These are phyloP conservation scores for Brettanomyces nanus DNA, from an alignment of 805 yeast species.

Conservation along the genomic window DNA sequence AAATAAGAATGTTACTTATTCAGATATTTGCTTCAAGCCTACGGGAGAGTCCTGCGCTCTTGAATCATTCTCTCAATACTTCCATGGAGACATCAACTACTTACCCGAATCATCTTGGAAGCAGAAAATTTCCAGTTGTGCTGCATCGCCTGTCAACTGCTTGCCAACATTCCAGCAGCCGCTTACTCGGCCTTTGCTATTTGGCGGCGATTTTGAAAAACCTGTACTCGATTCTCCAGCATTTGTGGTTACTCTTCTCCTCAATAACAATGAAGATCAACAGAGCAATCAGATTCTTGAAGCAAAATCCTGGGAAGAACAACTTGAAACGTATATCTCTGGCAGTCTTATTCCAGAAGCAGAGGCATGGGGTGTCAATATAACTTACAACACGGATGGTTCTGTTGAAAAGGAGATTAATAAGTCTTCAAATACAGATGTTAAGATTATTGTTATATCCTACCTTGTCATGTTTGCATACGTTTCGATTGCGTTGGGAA, in stretches of 20 bases:
- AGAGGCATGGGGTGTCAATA: slow-evolving; percentile 41
- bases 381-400: slow-evolving; percentile 74
- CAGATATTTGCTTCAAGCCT: slow-evolving; percentile 79
- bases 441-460: slow-evolving; percentile 59
- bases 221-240: slow-evolving; percentile 55
- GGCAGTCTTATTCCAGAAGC: slow-evolving; percentile 36
- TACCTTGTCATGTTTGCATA: slow-evolving; percentile 82
- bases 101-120: slow-evolving; percentile 50
- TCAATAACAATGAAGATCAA: slow-evolving; percentile 45
- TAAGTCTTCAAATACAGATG: slow-evolving; percentile 74
- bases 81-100: slow-evolving; percentile 49
- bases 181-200: slow-evolving; percentile 58
- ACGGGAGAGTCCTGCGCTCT: slow-evolving; percentile 71
- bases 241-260: slow-evolving; percentile 64
- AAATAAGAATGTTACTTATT: slow-evolving; percentile 30
- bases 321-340: slow-evolving; percentile 48
- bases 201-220: slow-evolving; percentile 45
- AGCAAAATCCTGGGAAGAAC: slow-evolving; percentile 62
- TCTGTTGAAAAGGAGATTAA: slow-evolving; percentile 81
- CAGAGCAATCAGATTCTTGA: slow-evolving; percentile 29
- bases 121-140: slow-evolving; percentile 45
- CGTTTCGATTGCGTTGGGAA: slow-evolving; percentile 74
- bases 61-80: slow-evolving; percentile 86
- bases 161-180: slow-evolving; percentile 91
- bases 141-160: slow-evolving; percentile 80